phyloP scores from a whole-genome alignment of 805 yeast species.

The Metschnikowia lochheadii region DNA sequence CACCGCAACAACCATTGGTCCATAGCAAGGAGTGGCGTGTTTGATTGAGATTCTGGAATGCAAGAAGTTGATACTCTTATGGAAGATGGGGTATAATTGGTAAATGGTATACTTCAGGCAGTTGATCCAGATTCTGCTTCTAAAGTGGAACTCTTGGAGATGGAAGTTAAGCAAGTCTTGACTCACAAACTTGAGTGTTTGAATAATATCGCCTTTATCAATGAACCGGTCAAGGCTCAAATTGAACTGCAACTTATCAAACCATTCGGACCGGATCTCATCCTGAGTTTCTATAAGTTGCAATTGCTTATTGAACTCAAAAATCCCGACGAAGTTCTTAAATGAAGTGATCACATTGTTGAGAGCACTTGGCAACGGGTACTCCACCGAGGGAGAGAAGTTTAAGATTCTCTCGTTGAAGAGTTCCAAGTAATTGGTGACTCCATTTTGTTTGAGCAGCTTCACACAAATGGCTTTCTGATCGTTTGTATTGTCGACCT shows the following conservation, averaged over 20 bases:
- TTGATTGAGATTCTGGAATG: slow-evolving; percentile 79
- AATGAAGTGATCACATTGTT: slow-evolving; percentile 53
- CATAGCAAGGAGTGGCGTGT: slow-evolving; percentile 87
- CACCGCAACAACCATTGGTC: slow-evolving; percentile 79
- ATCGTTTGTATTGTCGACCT: slow-evolving; percentile 13
- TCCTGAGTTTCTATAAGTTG: slow-evolving; percentile 22
- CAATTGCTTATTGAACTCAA: slow-evolving; percentile 19
- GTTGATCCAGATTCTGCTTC: slow-evolving; percentile 47
- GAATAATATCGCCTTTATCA: slow-evolving; percentile 29
- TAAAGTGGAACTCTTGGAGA: slow-evolving; percentile 43
- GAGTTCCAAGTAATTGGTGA: slow-evolving; percentile 30
- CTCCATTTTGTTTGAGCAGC: slow-evolving; percentile 29
- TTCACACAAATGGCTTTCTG: slow-evolving; percentile 15
- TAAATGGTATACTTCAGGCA: slow-evolving; percentile 34
- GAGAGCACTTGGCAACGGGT: slow-evolving; percentile 64
- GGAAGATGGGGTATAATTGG: slow-evolving; percentile 46
- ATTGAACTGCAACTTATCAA: slow-evolving; percentile 24
- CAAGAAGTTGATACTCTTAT: slow-evolving; percentile 73
- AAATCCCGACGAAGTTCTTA: slow-evolving; percentile 23
- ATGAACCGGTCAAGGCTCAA: slow-evolving; percentile 28
- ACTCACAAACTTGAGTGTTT: slow-evolving; percentile 35
- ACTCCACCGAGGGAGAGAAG: slow-evolving; percentile 79
- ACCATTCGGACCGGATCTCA: slow-evolving; percentile 25
- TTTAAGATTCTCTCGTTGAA: slow-evolving; percentile 59
- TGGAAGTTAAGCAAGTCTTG: slow-evolving; percentile 40